Percentiles rank a stretch among this genome's conserved stretches.
Conservation (phyloP, 2,329 filamentous ascomycete genomes). For the Verticillium isaacii region DNA sequence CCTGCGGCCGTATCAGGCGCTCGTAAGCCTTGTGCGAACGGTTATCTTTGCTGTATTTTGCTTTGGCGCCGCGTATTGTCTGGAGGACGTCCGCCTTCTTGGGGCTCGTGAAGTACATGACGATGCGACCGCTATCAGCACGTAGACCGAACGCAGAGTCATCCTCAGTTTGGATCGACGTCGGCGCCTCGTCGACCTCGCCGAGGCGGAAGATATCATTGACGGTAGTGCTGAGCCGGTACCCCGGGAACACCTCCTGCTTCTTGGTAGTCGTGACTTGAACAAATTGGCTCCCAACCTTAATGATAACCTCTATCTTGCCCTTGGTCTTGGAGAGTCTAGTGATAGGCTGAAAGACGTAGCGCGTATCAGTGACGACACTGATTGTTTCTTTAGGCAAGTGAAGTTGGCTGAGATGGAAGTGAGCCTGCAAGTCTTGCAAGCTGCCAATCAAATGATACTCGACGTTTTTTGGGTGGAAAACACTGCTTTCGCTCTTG, state of each 20-base stretch:
- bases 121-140: conserved; percentile 64
- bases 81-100: conserved; percentile 60
- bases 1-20: conserved; percentile 62
- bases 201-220: conserved; percentile 67
- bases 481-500: conserved; percentile 54
- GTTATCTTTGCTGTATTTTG: conserved; percentile 60
- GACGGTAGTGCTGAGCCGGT: conserved; percentile 57
- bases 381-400: conserved; percentile 67
- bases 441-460: conserved; percentile 63
- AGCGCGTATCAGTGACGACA: conserved; percentile 61
- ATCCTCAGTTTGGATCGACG: conserved; percentile 60
- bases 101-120: conserved; percentile 67
- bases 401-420: conserved; percentile 61
- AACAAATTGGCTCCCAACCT: conserved; percentile 65
- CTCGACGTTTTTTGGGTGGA: conserved; percentile 64
- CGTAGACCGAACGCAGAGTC: conserved; percentile 63
- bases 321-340: conserved; percentile 64
- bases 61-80: conserved; percentile 58
- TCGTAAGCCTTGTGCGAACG: conserved; percentile 58
- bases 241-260: conserved; percentile 60
- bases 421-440: conserved; percentile 61
- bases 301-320: conserved; percentile 65
- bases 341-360: conserved; percentile 61
- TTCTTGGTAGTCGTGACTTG: conserved; percentile 66
- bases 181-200: conserved; percentile 63